Percentiles rank a stretch among this genome's conserved stretches.
Conservation (phyloP, 2,329 filamentous ascomycete species). For the Cercospora brassicicola region DNA sequence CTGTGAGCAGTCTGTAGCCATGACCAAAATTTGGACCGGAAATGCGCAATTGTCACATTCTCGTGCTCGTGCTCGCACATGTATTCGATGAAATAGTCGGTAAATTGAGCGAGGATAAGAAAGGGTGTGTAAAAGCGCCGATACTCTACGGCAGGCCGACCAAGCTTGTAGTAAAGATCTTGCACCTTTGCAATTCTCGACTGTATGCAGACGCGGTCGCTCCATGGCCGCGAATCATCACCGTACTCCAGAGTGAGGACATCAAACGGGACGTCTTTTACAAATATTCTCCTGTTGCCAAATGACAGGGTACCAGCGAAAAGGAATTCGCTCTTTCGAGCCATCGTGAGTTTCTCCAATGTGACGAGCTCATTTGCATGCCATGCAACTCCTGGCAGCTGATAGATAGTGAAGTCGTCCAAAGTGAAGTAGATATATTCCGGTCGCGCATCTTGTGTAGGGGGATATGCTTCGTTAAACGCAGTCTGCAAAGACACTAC, state of each 20-base stretch:
- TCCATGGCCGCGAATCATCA: slow-evolving; percentile 44
- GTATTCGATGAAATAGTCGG: slow-evolving; percentile 72
- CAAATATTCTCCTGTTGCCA: slow-evolving; percentile 49
- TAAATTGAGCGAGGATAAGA: slow-evolving; percentile 68
- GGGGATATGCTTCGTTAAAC: background rate
- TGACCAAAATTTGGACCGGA: slow-evolving; percentile 56
- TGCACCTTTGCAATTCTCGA: slow-evolving; percentile 42
- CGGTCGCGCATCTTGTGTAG: background rate
- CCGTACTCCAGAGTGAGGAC: slow-evolving; percentile 68
- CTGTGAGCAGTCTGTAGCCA: slow-evolving; percentile 58
- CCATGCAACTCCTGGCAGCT: background rate
- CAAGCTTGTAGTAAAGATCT: slow-evolving; percentile 64
- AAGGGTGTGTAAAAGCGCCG: slow-evolving; percentile 62
- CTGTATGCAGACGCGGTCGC: slow-evolving; percentile 60
- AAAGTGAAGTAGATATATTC: slow-evolving; percentile 21
- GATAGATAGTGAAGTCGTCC: slow-evolving; percentile 27
- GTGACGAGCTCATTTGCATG: slow-evolving; percentile 21
- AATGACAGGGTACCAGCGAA: slow-evolving; percentile 62
- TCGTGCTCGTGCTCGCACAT: slow-evolving; percentile 41
- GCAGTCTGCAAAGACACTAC: slow-evolving; percentile 7
- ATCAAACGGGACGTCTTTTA: slow-evolving; percentile 58
- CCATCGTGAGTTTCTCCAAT: slow-evolving; percentile 20
- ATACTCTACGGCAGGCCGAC: slow-evolving; percentile 61
- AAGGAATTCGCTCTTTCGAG: slow-evolving; percentile 42
- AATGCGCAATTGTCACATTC: slow-evolving; percentile 56